phyloP scores from a whole-genome alignment of 2,329 filamentous ascomycete genomes.

The Ophiostoma populinum region DNA sequence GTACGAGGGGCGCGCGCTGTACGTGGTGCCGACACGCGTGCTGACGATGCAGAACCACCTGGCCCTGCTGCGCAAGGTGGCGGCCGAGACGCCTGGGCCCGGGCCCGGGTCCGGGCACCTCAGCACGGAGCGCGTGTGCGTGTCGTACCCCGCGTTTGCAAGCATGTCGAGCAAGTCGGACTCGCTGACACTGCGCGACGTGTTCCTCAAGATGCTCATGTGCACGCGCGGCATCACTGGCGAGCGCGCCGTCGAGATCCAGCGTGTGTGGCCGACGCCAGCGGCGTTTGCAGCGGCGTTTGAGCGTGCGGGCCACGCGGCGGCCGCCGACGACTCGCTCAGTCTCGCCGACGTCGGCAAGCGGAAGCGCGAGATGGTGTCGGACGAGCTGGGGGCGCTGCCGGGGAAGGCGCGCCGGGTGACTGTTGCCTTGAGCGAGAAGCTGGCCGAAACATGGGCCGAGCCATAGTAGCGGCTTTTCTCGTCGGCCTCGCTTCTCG shows the following conservation, averaged over 20 bases:
- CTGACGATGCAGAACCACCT: constrained; percentile 50
- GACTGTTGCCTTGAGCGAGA: constrained; percentile 44
- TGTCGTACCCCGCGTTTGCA: constrained; percentile 56
- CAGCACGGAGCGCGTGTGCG: constrained; percentile 19
- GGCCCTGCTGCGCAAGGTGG: constrained; percentile 41
- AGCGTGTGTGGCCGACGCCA: constrained; percentile 62
- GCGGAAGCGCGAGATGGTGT: constrained; percentile 43
- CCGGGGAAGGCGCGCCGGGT: constrained; percentile 52
- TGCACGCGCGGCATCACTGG: constrained; percentile 58
- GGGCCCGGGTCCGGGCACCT: no score
- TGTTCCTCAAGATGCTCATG: constrained; percentile 78
- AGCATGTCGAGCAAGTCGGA: constrained; percentile 61
- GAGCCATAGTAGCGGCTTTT: constrained; percentile 18
- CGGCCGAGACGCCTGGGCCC: constrained; percentile 15
- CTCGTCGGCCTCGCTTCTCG: background rate
- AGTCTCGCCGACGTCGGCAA: constrained; percentile 28
- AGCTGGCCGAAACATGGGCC: constrained; percentile 58
- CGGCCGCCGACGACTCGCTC: background rate
- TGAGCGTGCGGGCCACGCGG: constrained; percentile 31
- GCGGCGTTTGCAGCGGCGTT: constrained; percentile 54
- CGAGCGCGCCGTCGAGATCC: constrained; percentile 65
- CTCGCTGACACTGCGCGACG: constrained; percentile 52
- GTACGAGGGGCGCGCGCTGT: constrained; percentile 41
- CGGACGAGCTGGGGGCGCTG: constrained; percentile 34
- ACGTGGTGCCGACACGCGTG: constrained; percentile 48